Conservation (phyloP, 495 filamentous ascomycete genomes). For the Tuber magnatum region DNA sequence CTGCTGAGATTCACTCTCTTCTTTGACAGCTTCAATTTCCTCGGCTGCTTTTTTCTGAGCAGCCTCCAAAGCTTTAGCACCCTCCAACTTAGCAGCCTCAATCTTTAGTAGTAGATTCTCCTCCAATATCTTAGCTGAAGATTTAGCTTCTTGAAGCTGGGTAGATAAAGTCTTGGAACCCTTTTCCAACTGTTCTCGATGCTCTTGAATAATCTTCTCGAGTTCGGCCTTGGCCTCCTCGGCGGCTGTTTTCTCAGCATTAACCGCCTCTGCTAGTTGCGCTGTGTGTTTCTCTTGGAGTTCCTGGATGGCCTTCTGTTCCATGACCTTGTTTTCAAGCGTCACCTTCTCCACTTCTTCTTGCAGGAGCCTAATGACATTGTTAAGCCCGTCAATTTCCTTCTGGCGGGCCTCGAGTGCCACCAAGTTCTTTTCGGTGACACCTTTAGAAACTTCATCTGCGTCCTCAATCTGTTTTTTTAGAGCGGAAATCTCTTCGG, state of each 20-base stretch:
- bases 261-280: conserved; percentile 19
- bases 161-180: conserved; percentile 26
- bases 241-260: conserved; percentile 19
- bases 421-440: conserved; percentile 44
- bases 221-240: conserved; percentile 32
- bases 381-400: conserved; percentile 45
- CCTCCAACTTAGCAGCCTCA: conserved; percentile 22
- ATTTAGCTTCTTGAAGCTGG: conserved; percentile 26
- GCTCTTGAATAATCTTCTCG: conserved; percentile 30
- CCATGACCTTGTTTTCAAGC: conserved; percentile 44
- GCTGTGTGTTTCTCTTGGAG: conserved; percentile 46
- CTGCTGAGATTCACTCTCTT: conserved; percentile 17
- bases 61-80: conserved; percentile 24
- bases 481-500: conserved; percentile 24
- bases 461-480: conserved; percentile 36
- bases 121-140: conserved; percentile 23
- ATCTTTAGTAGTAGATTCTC: conserved; percentile 25
- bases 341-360: conserved; percentile 45
- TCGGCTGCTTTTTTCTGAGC: conserved; percentile 20
- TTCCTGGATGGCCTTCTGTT: conserved; percentile 41
- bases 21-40: conserved; percentile 21
- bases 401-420: conserved; percentile 35
- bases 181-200: conserved; percentile 36
- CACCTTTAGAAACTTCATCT: conserved; percentile 38
- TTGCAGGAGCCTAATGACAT: conserved; percentile 47